Evolutionary conservation across 2,329 filamentous ascomycete species (phyloP).

Genomic region (Botrytis fragariae): DNA sequence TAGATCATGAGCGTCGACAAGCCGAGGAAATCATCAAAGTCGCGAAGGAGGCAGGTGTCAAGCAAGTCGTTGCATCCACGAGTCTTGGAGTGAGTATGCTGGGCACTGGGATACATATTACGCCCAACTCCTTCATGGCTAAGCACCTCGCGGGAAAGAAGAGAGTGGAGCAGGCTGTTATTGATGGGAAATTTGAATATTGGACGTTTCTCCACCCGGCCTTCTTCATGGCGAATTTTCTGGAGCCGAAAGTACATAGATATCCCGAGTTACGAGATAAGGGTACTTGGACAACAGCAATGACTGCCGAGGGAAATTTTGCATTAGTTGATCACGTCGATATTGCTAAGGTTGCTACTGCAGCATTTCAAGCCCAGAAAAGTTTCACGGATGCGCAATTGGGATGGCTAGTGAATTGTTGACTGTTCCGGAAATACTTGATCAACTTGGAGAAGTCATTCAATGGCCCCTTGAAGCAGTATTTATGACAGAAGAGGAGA

Average conservation of each 20-base stretch:
- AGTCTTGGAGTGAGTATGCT: neutral
- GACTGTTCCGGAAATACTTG: neutral
- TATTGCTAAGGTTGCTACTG: neutral
- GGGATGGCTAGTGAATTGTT: neutral
- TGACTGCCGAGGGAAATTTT: neutral
- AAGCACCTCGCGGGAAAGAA: slow-evolving; percentile 4
- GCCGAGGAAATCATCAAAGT: neutral
- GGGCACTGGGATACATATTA: neutral
- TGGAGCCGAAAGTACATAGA: neutral
- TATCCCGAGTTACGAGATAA: neutral
- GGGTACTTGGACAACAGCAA: neutral
- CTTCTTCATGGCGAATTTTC: slow-evolving; percentile 2
- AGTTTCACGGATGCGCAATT: neutral
- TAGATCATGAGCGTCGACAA: neutral
- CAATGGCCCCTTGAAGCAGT: neutral
- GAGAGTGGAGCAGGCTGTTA: neutral
- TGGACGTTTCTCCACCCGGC: neutral
- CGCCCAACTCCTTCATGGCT: neutral
- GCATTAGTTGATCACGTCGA: neutral
- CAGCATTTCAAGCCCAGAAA: neutral
- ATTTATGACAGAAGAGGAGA: neutral
- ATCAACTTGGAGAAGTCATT: neutral
- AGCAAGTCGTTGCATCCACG: neutral
- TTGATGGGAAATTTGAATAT: neutral
- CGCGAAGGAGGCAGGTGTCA: neutral